Base-by-base conservation (phyloP, 768 basidiomycete genomes). In the Suillus discolor region DNA sequence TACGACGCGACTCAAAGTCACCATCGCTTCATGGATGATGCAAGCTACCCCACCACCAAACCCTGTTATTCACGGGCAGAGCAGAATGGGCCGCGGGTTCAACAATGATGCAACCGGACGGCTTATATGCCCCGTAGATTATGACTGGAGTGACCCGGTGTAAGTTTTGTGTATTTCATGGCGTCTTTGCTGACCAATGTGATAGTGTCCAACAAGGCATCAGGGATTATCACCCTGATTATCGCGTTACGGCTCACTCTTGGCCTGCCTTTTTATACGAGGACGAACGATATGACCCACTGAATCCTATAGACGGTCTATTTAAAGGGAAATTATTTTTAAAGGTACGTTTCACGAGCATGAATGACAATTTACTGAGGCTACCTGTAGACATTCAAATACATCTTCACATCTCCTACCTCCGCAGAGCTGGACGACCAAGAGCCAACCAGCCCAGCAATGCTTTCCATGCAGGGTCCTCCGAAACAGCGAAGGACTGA, bases 181-280 rank as follows among this genome's bases (percentile, higher is more conserved):
- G 2, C 6, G 6, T 38, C 18, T 47, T 12, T 16, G 34, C 20
- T 66, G 2, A 61, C 16, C 16, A 41, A 13, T 18, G n/a, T 45
- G 13, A 12, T 45, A 66, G 67, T 1, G n/a, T 31, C 9, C 12
- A 31, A 23, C 42, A n/a, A 23, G 23, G 13, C 11, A 71, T 73
- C 15, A 63, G 67, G 12, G 63, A 64, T 31, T 69, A 62, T 9
- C 51, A 73, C 62, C 65, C 68, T 9, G 54, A 69, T 15, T 72
- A 59, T 53, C 1, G 57, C 16, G 67, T 71, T 9, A 73, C 67
- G 1, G 67, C 67, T 8, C 25, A 66, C 16, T 62, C 57, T 1
- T 73, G 72, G 72, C 71, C 69, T 11, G 36, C 20, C 1, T 73
- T 71, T 47, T 55, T 74, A 7, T 75, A 73, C 53, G 15, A 62